Conservation (phyloP, 805 yeast species). For the Cyberlindnera sargentensis region DNA sequence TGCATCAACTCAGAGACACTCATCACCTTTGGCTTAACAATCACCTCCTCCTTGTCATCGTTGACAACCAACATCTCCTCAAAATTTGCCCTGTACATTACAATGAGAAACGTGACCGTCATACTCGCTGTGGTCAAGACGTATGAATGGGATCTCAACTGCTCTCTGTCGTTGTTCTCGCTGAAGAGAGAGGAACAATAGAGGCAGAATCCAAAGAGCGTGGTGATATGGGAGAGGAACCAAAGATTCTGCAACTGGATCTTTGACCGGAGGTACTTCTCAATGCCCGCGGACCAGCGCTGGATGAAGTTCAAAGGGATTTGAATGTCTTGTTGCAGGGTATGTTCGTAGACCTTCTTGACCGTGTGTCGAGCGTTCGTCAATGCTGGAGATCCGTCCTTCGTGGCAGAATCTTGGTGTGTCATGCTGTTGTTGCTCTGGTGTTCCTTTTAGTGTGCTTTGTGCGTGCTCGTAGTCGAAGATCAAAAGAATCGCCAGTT, state of each 20-base stretch:
- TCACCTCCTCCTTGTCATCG: constrained; percentile 11
- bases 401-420: too few species aligned
- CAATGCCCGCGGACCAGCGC: not conserved
- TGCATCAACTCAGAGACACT: constrained; percentile 30
- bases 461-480: too few species aligned
- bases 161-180: not conserved
- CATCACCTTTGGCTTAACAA: constrained; percentile 10
- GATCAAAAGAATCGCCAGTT: too few species aligned
- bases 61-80: constrained; percentile 13
- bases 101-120: constrained; percentile 20
- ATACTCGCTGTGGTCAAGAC: constrained; percentile 15
- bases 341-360: too few species aligned
- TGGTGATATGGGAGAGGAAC: constrained; percentile 18
- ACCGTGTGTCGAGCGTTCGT: too few species aligned
- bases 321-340: not conserved
- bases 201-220: constrained; percentile 14
- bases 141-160: constrained; percentile 8
- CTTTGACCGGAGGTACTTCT: constrained; percentile 8
- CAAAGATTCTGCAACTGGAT: constrained; percentile 19
- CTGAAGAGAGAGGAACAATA: constrained; percentile 4
- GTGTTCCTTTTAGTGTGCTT: too few species aligned
- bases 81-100: constrained; percentile 16
- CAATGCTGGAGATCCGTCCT: too few species aligned
- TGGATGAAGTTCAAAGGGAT: constrained; percentile 7
- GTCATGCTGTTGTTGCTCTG: too few species aligned